phyloP scores from a whole-genome alignment of 306 rosid genomes.

The Sophora flavescens region DNA sequence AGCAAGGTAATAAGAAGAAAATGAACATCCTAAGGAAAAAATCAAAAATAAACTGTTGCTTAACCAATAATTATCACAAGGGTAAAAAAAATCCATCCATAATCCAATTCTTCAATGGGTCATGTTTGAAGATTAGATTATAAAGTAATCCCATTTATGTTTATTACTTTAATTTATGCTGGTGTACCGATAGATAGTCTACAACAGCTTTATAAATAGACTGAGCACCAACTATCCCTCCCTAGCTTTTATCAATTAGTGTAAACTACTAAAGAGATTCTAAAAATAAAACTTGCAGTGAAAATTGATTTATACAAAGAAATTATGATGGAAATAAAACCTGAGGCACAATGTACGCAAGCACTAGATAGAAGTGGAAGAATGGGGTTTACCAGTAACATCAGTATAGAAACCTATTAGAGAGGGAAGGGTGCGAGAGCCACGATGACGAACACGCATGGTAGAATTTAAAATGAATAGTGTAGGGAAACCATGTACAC shows the following conservation, averaged over 20 bases:
- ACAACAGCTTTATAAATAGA: slow-evolving; percentile 13
- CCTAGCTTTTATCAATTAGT: not conserved
- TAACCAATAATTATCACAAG: slow-evolving; percentile 7
- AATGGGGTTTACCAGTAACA: slow-evolving; percentile 71
- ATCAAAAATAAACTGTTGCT: slow-evolving; percentile 1
- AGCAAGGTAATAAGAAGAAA: slow-evolving; percentile 29
- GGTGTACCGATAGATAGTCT: not conserved
- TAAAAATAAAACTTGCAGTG: no score
- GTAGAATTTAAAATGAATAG: slow-evolving; percentile 89
- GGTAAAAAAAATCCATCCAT: not conserved
- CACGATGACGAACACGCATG: slow-evolving; percentile 83
- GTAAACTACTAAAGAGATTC: no score
- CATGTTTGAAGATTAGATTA: no score
- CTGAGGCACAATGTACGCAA: slow-evolving; percentile 15
- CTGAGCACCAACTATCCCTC: not conserved
- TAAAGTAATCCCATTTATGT: no score
- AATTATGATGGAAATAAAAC: not conserved
- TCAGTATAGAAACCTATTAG: slow-evolving; percentile 75
- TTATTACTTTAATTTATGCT: no score
- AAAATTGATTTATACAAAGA: not conserved
- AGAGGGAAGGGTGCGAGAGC: slow-evolving; percentile 78
- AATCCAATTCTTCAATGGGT: slow-evolving; percentile 10
- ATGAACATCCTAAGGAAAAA: not conserved
- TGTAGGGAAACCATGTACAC: slow-evolving; percentile 97
- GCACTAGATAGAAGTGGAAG: not conserved